Conservation (phyloP, 768 basidiomycete genomes). For the Pholiota microspora region DNA sequence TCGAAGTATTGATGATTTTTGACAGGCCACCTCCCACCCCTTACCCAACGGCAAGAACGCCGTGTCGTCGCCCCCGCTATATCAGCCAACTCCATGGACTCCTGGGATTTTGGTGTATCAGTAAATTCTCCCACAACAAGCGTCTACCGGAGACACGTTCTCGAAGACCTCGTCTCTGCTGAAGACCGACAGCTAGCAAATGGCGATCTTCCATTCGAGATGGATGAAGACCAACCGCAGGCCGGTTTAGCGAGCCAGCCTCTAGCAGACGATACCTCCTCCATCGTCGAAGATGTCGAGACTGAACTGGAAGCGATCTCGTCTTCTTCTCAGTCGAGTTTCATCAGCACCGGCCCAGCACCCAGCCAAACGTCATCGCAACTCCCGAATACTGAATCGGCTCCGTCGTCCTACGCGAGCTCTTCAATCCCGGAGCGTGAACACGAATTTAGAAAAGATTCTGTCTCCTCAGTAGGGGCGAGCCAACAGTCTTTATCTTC, state of each 20-base stretch:
- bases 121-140: slow-evolving; percentile 35
- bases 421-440: slow-evolving; percentile 11
- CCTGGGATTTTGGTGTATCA: slow-evolving; percentile 75
- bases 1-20: slow-evolving; percentile 1
- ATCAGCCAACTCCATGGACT: slow-evolving; percentile 57
- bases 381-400: slow-evolving; percentile 13
- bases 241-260: neutral
- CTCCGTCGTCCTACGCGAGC: slow-evolving; percentile 16
- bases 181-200: slow-evolving; percentile 22
- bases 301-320: slow-evolving; percentile 18
- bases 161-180: slow-evolving; percentile 23
- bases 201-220: slow-evolving; percentile 30
- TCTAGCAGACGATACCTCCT: neutral
- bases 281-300: slow-evolving; percentile 9
- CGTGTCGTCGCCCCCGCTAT: slow-evolving; percentile 35
- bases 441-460: neutral
- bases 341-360: slow-evolving; percentile 9
- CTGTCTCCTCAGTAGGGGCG: neutral
- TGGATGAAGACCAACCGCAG: slow-evolving; percentile 23
- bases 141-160: slow-evolving; percentile 22
- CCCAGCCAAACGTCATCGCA: slow-evolving; percentile 10
- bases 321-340: slow-evolving; percentile 21
- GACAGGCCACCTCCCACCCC: slow-evolving; percentile 66
- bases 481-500: neutral
- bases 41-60: slow-evolving; percentile 72